Conservation (phyloP, 2,329 filamentous ascomycete species). For the Seiridium cupressi region DNA sequence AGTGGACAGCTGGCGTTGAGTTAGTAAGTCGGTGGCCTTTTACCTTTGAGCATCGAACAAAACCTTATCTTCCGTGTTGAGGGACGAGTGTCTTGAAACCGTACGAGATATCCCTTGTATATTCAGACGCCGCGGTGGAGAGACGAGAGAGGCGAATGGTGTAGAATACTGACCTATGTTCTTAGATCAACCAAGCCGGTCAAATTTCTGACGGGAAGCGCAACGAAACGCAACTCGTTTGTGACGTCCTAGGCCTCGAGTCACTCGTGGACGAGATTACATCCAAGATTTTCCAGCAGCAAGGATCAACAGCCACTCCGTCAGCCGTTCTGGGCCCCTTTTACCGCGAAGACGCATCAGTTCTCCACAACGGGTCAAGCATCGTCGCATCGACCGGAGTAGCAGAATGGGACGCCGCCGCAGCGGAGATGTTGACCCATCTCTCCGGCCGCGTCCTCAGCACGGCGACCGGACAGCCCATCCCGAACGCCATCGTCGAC, state of each 20-base stretch:
- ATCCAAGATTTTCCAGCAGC: constrained; percentile 46
- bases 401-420: constrained; percentile 37
- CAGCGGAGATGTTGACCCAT: constrained; percentile 64
- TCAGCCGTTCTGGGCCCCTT: constrained; percentile 84
- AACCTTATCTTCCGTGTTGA: no score
- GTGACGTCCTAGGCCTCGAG: constrained; percentile 70
- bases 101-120: no score
- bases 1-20: constrained; percentile 71
- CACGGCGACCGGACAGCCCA: constrained; percentile 59
- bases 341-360: constrained; percentile 72
- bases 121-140: background rate
- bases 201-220: constrained; percentile 60
- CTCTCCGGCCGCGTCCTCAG: constrained; percentile 52
- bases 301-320: constrained; percentile 58
- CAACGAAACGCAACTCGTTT: constrained; percentile 68
- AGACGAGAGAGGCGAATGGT: background rate
- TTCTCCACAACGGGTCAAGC: constrained; percentile 65
- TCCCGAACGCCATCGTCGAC: constrained; percentile 67
- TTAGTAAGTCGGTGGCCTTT: constrained; percentile 37
- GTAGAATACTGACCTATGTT: background rate
- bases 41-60: no score
- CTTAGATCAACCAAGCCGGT: constrained; percentile 63
- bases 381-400: constrained; percentile 56
- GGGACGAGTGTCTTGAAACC: no score
- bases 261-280: constrained; percentile 81